Evolutionary conservation across 225 moss, liverwort and hornwort genomes (phyloP).

Genomic region (Pseudoscleropodium purum): DNA sequence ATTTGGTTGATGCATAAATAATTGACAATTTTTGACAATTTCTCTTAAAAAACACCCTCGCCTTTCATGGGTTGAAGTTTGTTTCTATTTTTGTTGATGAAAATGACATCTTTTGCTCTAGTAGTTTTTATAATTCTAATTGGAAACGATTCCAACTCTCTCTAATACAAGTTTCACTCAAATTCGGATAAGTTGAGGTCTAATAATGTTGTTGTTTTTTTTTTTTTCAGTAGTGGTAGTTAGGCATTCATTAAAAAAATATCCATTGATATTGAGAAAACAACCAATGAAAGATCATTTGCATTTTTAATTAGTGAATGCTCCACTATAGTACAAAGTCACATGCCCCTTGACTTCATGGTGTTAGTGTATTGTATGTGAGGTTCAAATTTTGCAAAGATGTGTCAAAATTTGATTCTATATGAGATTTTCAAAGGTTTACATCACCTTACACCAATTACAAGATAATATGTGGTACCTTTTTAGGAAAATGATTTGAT

Average conservation of each 20-base stretch:
- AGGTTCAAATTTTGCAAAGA: not conserved
- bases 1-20: not conserved
- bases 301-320: not conserved
- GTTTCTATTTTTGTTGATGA: not conserved
- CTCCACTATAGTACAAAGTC: not conserved
- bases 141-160: not conserved
- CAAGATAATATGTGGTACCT: fast-evolving
- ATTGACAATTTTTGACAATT: not conserved
- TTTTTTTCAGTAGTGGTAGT: too few species aligned
- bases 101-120: not conserved
- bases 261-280: not conserved
- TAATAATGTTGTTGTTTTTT: too few species aligned
- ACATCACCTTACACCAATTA: not conserved
- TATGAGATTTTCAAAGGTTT: not conserved
- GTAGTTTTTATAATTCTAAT: fast-evolving
- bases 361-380: fast-evolving
- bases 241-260: not conserved
- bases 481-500: not conserved
- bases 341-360: not conserved
- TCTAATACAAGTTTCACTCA: not conserved
- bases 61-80: not conserved
- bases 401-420: not conserved
- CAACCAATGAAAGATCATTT: not conserved
- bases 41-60: fast-evolving
- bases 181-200: not conserved